Evolutionary conservation across 352 stramenopile genomes (phyloP), one percentile per base, ranked within the genome.

Genomic region (Phytophthora ramorum): DNA sequence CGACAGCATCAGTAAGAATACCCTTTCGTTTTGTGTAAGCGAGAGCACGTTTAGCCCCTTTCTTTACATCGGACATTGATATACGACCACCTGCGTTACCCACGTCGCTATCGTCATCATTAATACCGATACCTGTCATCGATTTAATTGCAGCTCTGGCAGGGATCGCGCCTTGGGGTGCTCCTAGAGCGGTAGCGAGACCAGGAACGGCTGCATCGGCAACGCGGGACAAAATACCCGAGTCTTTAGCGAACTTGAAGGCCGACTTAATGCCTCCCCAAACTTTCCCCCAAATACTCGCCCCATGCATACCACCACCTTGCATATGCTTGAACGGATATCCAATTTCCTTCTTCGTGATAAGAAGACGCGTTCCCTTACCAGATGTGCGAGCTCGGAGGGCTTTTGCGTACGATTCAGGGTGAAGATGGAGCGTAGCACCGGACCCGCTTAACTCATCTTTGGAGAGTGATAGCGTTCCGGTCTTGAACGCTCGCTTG

Each of bases 1-100:
- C 26, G 26, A 32, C 4, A 32, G 26, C 26, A 32, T 32, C 26
- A 7, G 26, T 32, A 32, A 32, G 26, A 4, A 32, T 32, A 32
- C 28, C 62, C n/a, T 56, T 70, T 8, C 46, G 26, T 14, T 70
- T 70, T 17, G 58, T 30, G 4, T 66, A 66, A 1, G 13, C 5
- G 1, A 54, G 32, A 16, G 55, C 49, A n/a, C n/a, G n/a, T n/a
- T n/a, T n/a, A n/a, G n/a, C n/a, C n/a, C n/a, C n/a, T n/a, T n/a
- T n/a, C n/a, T n/a, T n/a, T n/a, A 61, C 50, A 56, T 66, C 47
- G 0, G 37, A 2, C 5, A 66, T n/a, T 0, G 47, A 16, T 10
- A 51, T 0, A 16, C 47, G 35, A 4, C 52, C 50, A 1, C 56
- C 56, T 32, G 26, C 26, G 26, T n/a, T n/a, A n/a, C n/a, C n/a